These are phyloP conservation scores for Tulasnella sp. DNA, from an alignment of 768 basidiomycete species.

Conservation along the genomic window DNA sequence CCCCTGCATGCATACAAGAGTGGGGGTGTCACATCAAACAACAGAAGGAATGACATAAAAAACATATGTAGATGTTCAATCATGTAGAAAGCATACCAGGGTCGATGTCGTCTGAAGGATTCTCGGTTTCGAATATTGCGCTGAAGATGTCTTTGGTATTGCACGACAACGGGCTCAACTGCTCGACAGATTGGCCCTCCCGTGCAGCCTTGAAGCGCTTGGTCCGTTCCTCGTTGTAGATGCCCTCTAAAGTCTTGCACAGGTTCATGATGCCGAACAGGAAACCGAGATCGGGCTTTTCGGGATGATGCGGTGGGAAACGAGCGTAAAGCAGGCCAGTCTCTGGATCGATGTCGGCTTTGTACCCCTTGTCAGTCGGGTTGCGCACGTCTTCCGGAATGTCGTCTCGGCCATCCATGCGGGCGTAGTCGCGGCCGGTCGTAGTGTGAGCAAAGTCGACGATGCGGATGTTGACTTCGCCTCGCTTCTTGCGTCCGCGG, in stretches of 20 bases:
- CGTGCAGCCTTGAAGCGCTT: conserved; percentile 51
- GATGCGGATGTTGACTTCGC: conserved; percentile 91
- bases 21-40: background rate
- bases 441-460: conserved; percentile 99
- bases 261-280: conserved; percentile 84
- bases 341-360: conserved; percentile 73
- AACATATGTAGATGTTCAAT: background rate
- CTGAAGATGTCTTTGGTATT: conserved; percentile 79
- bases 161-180: conserved; percentile 59
- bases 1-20: background rate
- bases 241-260: conserved; percentile 66
- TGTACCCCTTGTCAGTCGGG: conserved; percentile 66
- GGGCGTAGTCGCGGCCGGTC: conserved; percentile 84
- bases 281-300: conserved; percentile 90
- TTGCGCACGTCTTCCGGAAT: conserved; percentile 32
- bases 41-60: background rate
- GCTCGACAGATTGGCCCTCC: conserved; percentile 34
- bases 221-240: conserved; percentile 84
- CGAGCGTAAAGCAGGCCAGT: conserved; percentile 84
- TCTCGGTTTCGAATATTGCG: conserved; percentile 55
- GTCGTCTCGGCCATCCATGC: conserved; percentile 9
- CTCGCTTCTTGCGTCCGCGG: conserved; percentile 64
- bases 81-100: conserved; percentile 72
- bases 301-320: conserved; percentile 88
- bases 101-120: conserved; percentile 51